phyloP scores from a whole-genome alignment of 1,284 basidiomycete species.

The Puccinia polysora region DNA sequence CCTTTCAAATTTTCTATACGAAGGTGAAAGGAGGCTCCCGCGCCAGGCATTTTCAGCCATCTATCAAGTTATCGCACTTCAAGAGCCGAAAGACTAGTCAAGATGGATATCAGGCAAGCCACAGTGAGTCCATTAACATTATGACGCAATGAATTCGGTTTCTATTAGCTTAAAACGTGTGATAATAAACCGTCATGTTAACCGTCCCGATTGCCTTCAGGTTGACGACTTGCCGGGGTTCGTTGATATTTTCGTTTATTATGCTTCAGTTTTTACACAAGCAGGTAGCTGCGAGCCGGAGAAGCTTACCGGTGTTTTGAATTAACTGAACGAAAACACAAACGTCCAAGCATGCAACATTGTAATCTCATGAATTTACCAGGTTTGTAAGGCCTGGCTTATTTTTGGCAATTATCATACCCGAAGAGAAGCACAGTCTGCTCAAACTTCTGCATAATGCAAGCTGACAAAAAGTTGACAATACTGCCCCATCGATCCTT shows the following conservation, averaged over 20 bases:
- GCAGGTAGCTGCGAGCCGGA: too few species aligned
- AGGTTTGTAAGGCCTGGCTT: background rate
- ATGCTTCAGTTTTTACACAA: too few species aligned
- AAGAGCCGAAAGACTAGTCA: background rate
- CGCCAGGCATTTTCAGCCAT: too few species aligned
- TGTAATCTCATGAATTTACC: slow-evolving; percentile 41
- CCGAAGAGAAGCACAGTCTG: background rate
- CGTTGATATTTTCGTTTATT: background rate
- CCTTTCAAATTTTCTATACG: too few species aligned
- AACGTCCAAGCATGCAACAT: slow-evolving; percentile 36
- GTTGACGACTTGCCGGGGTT: slow-evolving; percentile 6
- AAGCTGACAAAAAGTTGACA: background rate
- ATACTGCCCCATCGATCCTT: background rate
- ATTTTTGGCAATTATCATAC: background rate
- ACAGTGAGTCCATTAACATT: slow-evolving; percentile 2
- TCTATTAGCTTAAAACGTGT: background rate
- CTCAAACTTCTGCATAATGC: background rate
- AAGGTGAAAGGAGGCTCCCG: too few species aligned
- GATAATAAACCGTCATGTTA: too few species aligned
- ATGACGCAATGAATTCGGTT: background rate
- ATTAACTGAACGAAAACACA: background rate
- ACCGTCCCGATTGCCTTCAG: background rate
- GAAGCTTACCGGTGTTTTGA: background rate
- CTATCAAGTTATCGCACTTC: too few species aligned
- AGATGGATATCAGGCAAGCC: slow-evolving; percentile 42